phyloP scores from a whole-genome alignment of 805 yeast genomes.

The Cyberlindnera mycetangii region DNA sequence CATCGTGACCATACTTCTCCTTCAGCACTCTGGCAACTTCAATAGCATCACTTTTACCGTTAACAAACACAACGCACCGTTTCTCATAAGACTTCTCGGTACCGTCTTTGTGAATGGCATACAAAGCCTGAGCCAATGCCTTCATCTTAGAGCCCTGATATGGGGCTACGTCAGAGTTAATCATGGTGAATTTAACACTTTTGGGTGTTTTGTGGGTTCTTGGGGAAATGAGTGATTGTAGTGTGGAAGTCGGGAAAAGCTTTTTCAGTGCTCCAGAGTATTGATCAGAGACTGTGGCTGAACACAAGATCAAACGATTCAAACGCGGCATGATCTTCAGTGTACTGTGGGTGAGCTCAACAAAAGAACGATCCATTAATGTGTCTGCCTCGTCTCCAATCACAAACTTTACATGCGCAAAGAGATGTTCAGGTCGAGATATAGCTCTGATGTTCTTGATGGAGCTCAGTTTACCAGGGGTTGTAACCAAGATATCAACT shows the following conservation, averaged over 20 bases:
- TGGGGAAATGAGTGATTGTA: constrained; percentile 64
- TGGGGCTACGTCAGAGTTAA: constrained; percentile 76
- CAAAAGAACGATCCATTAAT: constrained; percentile 77
- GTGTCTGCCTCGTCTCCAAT: constrained; percentile 96
- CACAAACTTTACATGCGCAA: constrained; percentile 51
- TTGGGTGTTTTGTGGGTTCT: constrained; percentile 81
- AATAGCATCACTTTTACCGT: constrained; percentile 61
- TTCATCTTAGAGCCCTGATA: constrained; percentile 80
- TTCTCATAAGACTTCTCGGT: constrained; percentile 75
- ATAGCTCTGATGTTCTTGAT: constrained; percentile 35
- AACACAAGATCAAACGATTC: constrained; percentile 68
- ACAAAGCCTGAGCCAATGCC: constrained; percentile 84
- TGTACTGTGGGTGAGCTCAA: constrained; percentile 57
- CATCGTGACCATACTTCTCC: constrained; percentile 51
- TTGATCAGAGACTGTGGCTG: constrained; percentile 86
- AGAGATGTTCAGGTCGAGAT: constrained; percentile 36
- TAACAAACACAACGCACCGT: constrained; percentile 81
- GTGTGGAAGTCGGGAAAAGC: constrained; percentile 61
- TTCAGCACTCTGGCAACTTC: constrained; percentile 54
- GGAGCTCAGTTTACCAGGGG: constrained; percentile 68
- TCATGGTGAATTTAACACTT: constrained; percentile 64
- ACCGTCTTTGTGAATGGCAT: constrained; percentile 81
- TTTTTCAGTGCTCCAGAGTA: constrained; percentile 60
- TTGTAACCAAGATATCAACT: constrained; percentile 78
- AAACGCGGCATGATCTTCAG: constrained; percentile 50